Base-by-base conservation (phyloP, 805 yeast species). In the Priceomyces haplophilus region DNA sequence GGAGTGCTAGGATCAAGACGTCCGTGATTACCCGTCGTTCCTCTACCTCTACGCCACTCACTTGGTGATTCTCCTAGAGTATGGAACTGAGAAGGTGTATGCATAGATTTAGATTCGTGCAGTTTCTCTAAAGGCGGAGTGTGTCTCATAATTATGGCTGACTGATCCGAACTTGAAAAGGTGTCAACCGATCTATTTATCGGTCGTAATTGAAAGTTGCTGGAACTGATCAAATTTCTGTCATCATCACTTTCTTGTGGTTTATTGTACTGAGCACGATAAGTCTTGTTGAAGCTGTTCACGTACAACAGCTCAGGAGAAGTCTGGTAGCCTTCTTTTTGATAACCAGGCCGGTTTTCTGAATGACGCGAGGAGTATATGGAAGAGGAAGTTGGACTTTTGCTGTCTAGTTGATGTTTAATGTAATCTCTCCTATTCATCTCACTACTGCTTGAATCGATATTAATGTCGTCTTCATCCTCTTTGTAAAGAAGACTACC, bases 111-210 rank as follows among this genome's bases (percentile, higher is more conserved):
- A 12, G 4, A 13, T 19, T 11, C 24, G 20, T 6, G 23, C 24
- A 34, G 24, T 16, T 19, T 16, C 23, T 34, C 37, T 6, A 21
- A 15, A 29, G 42, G 33, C 13, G 38, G 23, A 8, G 31, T 36
- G 12, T 21, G 21, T 8, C 38, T 16, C 19, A 18, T 13, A 23
- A 29, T 17, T 15, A 18, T 29, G 8, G 24, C 16, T 2, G 54
- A 49, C 13, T 46, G 53, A 7, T 40, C 54, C 2, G 65, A 54
- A 7, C 65, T 49, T 2, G 63, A 56, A 5, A 65, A 45, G 1
- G 69, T 65, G 7, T 53, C 61, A n/a, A 53, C 53, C 12, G 72
- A 66, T 21, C 68, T 41, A 34, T 52, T 54, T 43, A 63, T 47
- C 7, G 72, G 72, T 38, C 52, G 55, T 31, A 67, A 53, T 40